Base-by-base conservation (phyloP, 768 basidiomycete species). In the Boletus rubescentipes region DNA sequence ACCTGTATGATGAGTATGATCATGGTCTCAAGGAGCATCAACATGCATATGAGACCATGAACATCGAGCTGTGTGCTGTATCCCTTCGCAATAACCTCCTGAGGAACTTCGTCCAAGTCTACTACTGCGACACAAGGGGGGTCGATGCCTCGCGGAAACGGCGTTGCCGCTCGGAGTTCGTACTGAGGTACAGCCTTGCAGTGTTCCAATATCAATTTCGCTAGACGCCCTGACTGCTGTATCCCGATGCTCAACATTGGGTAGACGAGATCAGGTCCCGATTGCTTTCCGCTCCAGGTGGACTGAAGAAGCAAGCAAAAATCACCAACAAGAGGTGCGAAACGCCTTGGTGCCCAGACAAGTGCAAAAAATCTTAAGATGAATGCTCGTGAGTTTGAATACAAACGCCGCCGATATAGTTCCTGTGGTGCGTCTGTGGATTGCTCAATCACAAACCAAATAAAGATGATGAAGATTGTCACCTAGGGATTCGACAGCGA, bases 231-330 rank as follows among this genome's bases (percentile, higher is more conserved):
- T 7, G 50, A 52, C 6, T 44, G 49, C 16, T 23, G 49, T 20
- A 46, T 49, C 23, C 16, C 40, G 38, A 46, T 38, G 35, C 54
- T 45, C 29, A 49, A 23, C 48, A 51, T 50, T 5, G 48, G 54
- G 20, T 50, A 37, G 38, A 55, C 31, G 11, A 39, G 6, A 29
- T 55, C 43, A 14, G 43, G 54, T 5, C 47, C 54, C 0, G 12
- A 10, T 37, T 44, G 43, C 44, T 15, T 30, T 36, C 34, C 21
- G 23, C 41, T 20, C 50, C 42, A 44, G 18, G 15, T 37, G 26
- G 50, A 44, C 23, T 30, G 42, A 37, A 51, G 12, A 30, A 44
- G 41, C 6, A 37, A 11, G n/a, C 26, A 29, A 15, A 1, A 38
- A 4, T 51, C 36, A 6, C 16, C 11, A 3, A 51, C 8, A 8